Base-by-base conservation (phyloP, 257 asterid genomes). In the Jacaranda copaia region DNA sequence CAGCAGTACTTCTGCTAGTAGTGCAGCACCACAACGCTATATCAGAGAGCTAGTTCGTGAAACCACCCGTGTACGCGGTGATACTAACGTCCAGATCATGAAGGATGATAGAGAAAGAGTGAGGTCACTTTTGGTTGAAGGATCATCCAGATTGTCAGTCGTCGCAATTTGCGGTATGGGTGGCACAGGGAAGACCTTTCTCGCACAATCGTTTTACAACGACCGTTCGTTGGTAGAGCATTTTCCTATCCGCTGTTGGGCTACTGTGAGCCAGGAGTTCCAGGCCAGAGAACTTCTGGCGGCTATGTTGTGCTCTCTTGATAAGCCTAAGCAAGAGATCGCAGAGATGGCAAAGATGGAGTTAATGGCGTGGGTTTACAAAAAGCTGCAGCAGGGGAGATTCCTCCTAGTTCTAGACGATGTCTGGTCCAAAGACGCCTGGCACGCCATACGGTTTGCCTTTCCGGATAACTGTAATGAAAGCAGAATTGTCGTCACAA, bases 401-500 rank as follows among this genome's bases (percentile, higher is more conserved):
- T 74, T 25, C 49, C 38, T 74, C 6, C 4, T 74, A n/a, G 49
- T 45, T 48, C 55, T 74, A 51, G 78, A 74, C 10, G 78, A 35
- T 74, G 58, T 73, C 68, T 45, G 58, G 68, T 40, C 57, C 3
- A n/a, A 4, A 4, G n/a, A 74, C 1, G 70, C 14, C 5, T 60
- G 78, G 71, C 62, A 74, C 16, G 4, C 15, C 49, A 12, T 74
- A 8, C 49, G 49, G 1, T 14, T 18, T 35, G n/a, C 48, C 18
- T 74, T 74, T 46, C 78, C 71, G 0, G 61, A 74, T 5, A 51
- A 36, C 48, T 0, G 2, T 8, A 52, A 61, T 8, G 48, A 51
- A 25, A 74, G 71, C 78, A 74, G 38, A 13, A 45, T 74, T 49
- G 5, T 74, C 62, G 62, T 60, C 78, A 74, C 71, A 8, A 60